Evolutionary conservation across 2,329 filamentous ascomycete species (phyloP).

Genomic region (Ophiocordyceps camponoti-floridani): DNA sequence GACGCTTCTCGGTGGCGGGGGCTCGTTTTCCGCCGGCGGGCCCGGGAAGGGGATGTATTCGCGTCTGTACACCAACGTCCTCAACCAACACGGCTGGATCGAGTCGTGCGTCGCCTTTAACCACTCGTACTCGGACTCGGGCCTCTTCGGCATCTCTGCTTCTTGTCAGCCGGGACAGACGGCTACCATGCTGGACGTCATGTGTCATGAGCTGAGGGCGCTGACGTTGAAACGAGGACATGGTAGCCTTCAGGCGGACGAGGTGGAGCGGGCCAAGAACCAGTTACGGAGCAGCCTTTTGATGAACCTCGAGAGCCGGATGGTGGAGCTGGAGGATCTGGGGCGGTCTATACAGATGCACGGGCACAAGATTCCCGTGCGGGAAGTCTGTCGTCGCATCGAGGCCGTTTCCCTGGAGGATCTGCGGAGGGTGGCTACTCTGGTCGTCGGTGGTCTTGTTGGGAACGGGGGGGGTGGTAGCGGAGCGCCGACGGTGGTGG

Average conservation of each 20-base stretch:
- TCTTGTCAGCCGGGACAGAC: slow-evolving; percentile 68
- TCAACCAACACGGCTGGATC: slow-evolving; percentile 96
- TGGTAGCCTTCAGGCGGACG: slow-evolving; percentile 49
- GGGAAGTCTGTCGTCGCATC: slow-evolving; percentile 83
- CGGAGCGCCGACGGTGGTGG: slow-evolving; percentile 80
- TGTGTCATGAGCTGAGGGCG: slow-evolving; percentile 74
- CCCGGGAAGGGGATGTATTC: slow-evolving; percentile 99
- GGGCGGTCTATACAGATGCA: slow-evolving; percentile 95
- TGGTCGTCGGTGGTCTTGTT: slow-evolving; percentile 62
- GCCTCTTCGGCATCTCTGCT: slow-evolving; percentile 84
- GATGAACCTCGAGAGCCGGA: slow-evolving; percentile 94
- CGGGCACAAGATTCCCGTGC: slow-evolving; percentile 75
- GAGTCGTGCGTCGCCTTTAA: slow-evolving; percentile 94
- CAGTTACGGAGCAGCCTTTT: slow-evolving; percentile 77
- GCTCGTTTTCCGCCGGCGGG: slow-evolving; percentile 89
- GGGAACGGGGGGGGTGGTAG: slow-evolving; percentile 60
- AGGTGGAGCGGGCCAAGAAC: slow-evolving; percentile 91
- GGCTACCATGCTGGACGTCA: slow-evolving; percentile 76
- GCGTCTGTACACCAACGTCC: slow-evolving; percentile 87
- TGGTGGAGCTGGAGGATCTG: slow-evolving; percentile 95
- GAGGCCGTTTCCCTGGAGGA: slow-evolving; percentile 66
- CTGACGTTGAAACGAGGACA: slow-evolving; percentile 63
- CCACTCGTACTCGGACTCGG: slow-evolving; percentile 90
- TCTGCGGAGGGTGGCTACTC: slow-evolving; percentile 60
- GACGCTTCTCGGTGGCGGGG: slow-evolving; percentile 86